These are phyloP conservation scores for Emericellopsis terricola DNA, from an alignment of 495 filamentous ascomycete species.

Conservation along the genomic window DNA sequence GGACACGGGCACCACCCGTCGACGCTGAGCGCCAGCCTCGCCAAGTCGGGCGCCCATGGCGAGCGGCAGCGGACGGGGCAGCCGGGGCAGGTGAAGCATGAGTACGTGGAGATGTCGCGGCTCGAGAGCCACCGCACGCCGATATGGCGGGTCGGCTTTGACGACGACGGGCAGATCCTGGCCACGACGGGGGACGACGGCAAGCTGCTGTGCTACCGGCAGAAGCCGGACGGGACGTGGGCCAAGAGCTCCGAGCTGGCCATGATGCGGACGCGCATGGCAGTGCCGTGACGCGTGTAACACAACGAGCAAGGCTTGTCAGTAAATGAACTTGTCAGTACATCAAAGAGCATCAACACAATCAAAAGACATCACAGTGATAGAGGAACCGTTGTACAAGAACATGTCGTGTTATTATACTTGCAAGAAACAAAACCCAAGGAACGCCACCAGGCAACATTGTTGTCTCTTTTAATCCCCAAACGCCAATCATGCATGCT, in stretches of 20 bases:
- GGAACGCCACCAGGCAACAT: no score
- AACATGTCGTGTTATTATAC: no score
- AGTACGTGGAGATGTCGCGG: constrained; percentile 29
- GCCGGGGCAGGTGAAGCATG: constrained; percentile 27
- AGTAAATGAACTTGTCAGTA: no score
- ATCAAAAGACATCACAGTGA: no score
- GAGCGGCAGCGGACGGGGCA: constrained; percentile 15
- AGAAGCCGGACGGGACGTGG: constrained; percentile 33
- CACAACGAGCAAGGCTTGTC: no score
- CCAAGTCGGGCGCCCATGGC: constrained; percentile 23
- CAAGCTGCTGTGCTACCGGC: constrained; percentile 36
- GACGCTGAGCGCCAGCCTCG: constrained; percentile 41
- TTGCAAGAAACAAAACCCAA: no score
- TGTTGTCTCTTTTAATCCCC: no score
- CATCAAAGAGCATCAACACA: no score
- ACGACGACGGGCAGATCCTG: constrained; percentile 40
- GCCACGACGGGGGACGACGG: constrained; percentile 43
- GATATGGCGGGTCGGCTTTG: constrained; percentile 42
- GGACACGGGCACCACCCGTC: constrained; percentile 13
- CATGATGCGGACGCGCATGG: constrained; percentile 31
- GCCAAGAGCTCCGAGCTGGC: constrained; percentile 34
- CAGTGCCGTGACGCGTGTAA: constrained; percentile 12
- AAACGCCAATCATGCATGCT: no score
- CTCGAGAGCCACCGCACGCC: constrained; percentile 35
- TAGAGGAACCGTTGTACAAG: no score